Evolutionary conservation across 2,329 filamentous ascomycete species (phyloP), one percentile per base, ranked within the genome.

Genomic region (Phialocephala subalpina): DNA sequence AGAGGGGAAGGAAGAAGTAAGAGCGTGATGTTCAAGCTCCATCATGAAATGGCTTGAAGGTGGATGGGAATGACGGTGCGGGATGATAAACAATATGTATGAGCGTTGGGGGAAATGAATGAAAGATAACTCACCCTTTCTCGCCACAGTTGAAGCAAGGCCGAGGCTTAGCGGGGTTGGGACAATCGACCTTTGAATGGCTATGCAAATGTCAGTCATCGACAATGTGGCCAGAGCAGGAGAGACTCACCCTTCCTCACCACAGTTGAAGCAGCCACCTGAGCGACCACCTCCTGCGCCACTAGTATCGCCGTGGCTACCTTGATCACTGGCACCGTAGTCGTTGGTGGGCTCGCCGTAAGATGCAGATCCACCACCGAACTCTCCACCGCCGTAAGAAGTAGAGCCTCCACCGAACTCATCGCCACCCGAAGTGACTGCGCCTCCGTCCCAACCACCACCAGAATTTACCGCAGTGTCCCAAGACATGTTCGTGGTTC

Each of bases 231-330:
- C 53, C 33, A 36, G 36, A 55, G 36, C 29, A 49, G 27, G 18
- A 90, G 77, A 89, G 89, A 82, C 65, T 80, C 78, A 65, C 82
- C 87, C 89, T 58, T 87, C 84, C 49, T 84, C 77, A 22, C 87
- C 88, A 70, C 70, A 72, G 20, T 80, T 73, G 78, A 76, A 79
- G 36, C 70, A 77, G 33, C 69, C 75, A 64, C 66, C 62, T 18
- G 64, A 47, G 58, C 52, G 55, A 42, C 63, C 65, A 33, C 56
- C 68, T 35, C 22, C 67, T 33, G 42, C 53, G 22, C 57, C 68
- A 60, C 63, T 67, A 42, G 29, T 56, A 58, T 38, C 18, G 29
- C 27, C 62, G 38, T 61, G 20, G 20, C 36, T 60, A n/a, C 61
- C 67, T 36, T 55, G 64, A 63, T 60, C 60, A 3, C 58, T 65